Percentiles rank a stretch among this genome's conserved stretches.
phyloP scores from a whole-genome alignment of 2,329 filamentous ascomycete genomes.

The Diaporthe citriasiana region DNA sequence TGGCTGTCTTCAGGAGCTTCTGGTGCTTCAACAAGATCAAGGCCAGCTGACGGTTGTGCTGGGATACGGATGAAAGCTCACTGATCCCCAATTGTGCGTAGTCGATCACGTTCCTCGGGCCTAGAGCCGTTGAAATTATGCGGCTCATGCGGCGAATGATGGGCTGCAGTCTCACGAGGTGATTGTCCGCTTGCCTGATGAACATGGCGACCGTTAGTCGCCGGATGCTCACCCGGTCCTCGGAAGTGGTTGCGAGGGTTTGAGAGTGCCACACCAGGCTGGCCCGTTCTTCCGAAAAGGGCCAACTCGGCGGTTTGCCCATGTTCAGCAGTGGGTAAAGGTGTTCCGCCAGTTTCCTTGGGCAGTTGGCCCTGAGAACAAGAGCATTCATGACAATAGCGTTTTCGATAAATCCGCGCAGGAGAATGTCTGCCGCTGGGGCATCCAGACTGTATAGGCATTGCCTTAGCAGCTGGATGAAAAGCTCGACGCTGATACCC shows the following conservation, averaged over 20 bases:
- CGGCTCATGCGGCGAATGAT: constrained; percentile 10
- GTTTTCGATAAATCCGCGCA: constrained; percentile 50
- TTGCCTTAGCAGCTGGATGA: constrained; percentile 58
- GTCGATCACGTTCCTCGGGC: not conserved
- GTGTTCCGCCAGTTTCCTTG: constrained; percentile 38
- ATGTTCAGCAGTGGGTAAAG: constrained; percentile 42
- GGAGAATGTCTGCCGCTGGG: constrained; percentile 52
- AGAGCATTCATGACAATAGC: constrained; percentile 44
- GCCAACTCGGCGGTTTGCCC: constrained; percentile 39
- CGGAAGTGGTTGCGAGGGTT: constrained; percentile 3
- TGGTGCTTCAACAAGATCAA: constrained; percentile 39
- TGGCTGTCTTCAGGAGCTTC: constrained; percentile 31
- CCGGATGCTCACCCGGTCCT: constrained; percentile 23
- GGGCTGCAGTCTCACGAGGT: constrained; percentile 25
- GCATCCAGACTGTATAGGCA: constrained; percentile 58
- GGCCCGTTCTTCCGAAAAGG: constrained; percentile 38
- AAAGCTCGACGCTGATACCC: constrained; percentile 49
- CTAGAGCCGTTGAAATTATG: not conserved
- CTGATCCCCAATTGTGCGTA: constrained; percentile 6
- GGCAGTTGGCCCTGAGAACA: constrained; percentile 40
- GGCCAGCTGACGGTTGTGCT: constrained; percentile 23
- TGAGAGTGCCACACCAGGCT: constrained; percentile 30
- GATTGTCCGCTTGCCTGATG: constrained; percentile 38
- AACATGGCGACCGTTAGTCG: constrained; percentile 40
- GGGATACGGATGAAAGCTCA: constrained; percentile 8